phyloP scores from a whole-genome alignment of 768 basidiomycete species.

The Psilocybe cyanescens region DNA sequence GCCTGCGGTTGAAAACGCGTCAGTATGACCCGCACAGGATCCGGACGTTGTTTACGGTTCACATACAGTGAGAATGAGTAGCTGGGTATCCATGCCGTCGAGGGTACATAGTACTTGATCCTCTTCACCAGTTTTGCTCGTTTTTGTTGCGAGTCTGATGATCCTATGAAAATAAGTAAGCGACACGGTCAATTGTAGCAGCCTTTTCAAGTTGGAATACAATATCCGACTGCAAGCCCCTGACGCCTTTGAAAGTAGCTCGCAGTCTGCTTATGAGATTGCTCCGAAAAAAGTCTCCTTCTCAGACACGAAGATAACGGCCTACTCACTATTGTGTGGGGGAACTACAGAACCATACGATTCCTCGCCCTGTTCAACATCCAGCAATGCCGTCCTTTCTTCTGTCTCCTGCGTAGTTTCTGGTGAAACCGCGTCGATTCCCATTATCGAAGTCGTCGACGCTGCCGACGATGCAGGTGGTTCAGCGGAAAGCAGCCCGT shows the following conservation, averaged over 20 bases:
- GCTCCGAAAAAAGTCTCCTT: not conserved
- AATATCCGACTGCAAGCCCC: no score
- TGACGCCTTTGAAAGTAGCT: no score
- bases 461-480: constrained; percentile 20
- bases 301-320: not conserved
- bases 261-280: not conserved
- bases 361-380: constrained; percentile 26
- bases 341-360: constrained; percentile 31
- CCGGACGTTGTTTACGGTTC: constrained; percentile 1
- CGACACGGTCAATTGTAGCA: not conserved
- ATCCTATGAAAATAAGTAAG: not conserved
- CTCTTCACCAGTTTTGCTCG: constrained; percentile 45
- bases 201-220: not conserved
- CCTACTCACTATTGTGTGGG: constrained; percentile 25
- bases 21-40: not conserved
- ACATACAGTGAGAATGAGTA: constrained; percentile 73
- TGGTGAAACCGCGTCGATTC: constrained; percentile 32
- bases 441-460: constrained; percentile 38
- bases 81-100: constrained; percentile 77
- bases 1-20: constrained; percentile 23
- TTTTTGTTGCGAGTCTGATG: constrained; percentile 12
- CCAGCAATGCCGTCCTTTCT: constrained; percentile 38
- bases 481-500: not conserved
- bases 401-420: constrained; percentile 21
- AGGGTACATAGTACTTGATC: constrained; percentile 78